A percentile compares a stretch with the other conserved stretches of the same genome.
These are phyloP conservation scores for Blastocladiella britannica DNA, from an alignment of 192 early-diverging fungal genomes.

Conservation along the genomic window DNA sequence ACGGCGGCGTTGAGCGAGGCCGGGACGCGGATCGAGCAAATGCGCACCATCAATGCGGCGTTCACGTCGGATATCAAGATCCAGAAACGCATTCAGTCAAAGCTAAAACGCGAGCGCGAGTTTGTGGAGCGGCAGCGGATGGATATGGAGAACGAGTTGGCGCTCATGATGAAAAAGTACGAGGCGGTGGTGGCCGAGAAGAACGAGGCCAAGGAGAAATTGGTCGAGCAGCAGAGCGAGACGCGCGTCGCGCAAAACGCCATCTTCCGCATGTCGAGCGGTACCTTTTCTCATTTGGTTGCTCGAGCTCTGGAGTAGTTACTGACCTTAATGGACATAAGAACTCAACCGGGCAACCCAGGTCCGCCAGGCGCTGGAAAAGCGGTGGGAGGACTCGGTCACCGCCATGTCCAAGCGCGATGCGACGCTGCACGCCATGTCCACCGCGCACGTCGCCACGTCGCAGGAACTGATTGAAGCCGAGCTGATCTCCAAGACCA, in stretches of 20 bases:
- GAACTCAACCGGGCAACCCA: not conserved
- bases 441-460: not conserved
- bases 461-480: not conserved
- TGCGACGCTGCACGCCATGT: not conserved
- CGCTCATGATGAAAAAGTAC: slow-evolving; percentile 13
- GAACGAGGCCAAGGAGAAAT: not conserved
- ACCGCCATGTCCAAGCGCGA: not conserved
- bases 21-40: slow-evolving; percentile 4
- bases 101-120: slow-evolving; percentile 23
- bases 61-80: slow-evolving; percentile 26
- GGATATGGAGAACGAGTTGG: slow-evolving; percentile 10
- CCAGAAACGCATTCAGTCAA: slow-evolving; percentile 20
- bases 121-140: slow-evolving; percentile 5
- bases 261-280: not conserved
- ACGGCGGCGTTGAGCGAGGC: no score
- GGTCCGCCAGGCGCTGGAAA: not conserved
- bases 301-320: not conserved
- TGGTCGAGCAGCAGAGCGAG: not conserved
- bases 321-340: not conserved
- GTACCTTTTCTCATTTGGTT: not conserved
- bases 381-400: not conserved
- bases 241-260: not conserved
- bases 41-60: slow-evolving; percentile 20
- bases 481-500: no score
- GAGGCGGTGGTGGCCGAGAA: slow-evolving; percentile 12